Evolutionary conservation across 2,329 filamentous ascomycete genomes (phyloP), one percentile per base, ranked within the genome.

Genomic region (Magnaporthiopsis poae): DNA sequence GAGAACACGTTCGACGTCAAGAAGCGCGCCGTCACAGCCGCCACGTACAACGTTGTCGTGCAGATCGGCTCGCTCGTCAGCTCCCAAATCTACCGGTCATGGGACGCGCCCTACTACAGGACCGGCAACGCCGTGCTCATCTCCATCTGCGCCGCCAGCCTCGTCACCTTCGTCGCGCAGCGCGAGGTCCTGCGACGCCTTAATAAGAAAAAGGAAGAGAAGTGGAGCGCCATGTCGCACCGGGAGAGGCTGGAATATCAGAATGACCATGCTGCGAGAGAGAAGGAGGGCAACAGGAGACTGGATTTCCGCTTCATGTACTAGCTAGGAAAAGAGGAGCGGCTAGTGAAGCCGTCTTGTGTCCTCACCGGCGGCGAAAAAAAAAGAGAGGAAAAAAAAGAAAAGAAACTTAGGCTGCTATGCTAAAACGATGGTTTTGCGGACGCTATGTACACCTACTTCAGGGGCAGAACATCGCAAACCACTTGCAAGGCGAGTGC

Each of bases 101-200:
- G 80, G 66, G 85, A 87, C 66, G 77, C 78, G 7, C 84, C 85
- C 0, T 82, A 83, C 70, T 88, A 86, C 72, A 81, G 83, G 67
- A 79, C 71, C 3, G 85, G 85, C 11, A 88, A 88, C 74, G 83
- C 78, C 31, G 81, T 86, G 3, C 78, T 86, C 63, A 80, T 88
- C 31, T 81, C 77, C 1, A 78, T 88, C 63, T 75, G 81, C 3
- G 78, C 77, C 0, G 78, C 84, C 35, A 79, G 80, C 27, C 71
- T 86, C 11, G 73, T 80, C 0, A 70, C 81, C 0, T 86, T 87
- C 62, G 33, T 86, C 39, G 76, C 74, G 1, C 81, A 84, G 70
- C 75, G 82, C 21, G 73, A 80, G 67, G 78, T 76, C 46, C 72
- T 84, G 60, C 70, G 78, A 5, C 71, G 74, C 27, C 70, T 82